phyloP scores from a whole-genome alignment of 106 monocot species.

The Cymbidium sinense region DNA sequence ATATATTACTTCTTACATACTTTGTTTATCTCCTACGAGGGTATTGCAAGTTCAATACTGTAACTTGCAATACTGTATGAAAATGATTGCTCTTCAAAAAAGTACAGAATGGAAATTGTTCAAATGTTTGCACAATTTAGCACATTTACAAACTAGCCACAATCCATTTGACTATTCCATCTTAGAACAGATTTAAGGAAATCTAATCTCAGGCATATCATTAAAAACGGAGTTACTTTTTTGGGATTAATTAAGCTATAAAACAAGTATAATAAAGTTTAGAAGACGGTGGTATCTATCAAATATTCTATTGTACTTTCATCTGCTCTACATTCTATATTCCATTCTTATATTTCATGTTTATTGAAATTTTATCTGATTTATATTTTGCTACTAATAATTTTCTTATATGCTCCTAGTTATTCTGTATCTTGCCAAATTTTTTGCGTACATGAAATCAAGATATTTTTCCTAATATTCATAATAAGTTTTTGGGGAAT shows the following conservation, averaged over 20 bases:
- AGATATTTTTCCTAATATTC: too few species aligned
- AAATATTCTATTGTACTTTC: neutral
- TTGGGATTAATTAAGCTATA: neutral
- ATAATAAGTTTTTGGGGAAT: too few species aligned
- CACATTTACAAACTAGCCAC: neutral
- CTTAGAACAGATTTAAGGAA: neutral
- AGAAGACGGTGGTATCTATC: neutral
- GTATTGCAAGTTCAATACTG: neutral
- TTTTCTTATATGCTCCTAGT: neutral
- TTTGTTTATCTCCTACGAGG: neutral
- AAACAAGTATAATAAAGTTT: neutral
- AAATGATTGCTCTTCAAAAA: conserved; percentile 4
- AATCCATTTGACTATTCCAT: neutral
- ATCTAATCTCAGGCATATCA: neutral
- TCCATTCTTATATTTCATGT: neutral
- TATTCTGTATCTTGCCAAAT: neutral
- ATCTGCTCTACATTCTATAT: neutral
- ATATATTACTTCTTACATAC: neutral
- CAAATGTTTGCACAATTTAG: neutral
- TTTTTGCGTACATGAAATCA: neutral
- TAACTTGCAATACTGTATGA: neutral
- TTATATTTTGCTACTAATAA: neutral
- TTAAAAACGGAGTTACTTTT: neutral
- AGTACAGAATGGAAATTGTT: neutral
- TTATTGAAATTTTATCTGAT: neutral